Percentiles rank a stretch among this genome's conserved stretches.
These are phyloP conservation scores for Podila minutissima DNA, from an alignment of 192 early-diverging fungal genomes.

Conservation along the genomic window DNA sequence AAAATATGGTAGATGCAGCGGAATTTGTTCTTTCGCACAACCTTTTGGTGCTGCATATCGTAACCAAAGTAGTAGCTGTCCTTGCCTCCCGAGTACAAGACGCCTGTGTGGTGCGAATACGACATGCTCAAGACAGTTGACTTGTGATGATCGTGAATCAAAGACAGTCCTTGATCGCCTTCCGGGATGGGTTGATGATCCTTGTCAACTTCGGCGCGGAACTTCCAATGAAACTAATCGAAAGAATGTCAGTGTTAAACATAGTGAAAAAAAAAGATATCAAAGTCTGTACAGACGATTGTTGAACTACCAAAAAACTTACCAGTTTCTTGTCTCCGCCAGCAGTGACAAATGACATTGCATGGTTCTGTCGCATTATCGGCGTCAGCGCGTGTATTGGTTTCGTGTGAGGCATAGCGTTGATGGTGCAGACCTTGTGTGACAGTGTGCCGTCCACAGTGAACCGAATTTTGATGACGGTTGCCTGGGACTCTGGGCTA, in stretches of 20 bases:
- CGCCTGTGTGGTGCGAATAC: constrained; percentile 21
- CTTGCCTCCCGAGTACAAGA: constrained; percentile 15
- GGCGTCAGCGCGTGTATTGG: constrained; percentile 14
- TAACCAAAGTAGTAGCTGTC: constrained; percentile 18
- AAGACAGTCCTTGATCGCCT: background rate
- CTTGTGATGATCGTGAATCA: constrained; percentile 10
- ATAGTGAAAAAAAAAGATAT: background rate
- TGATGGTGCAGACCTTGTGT: constrained; percentile 8
- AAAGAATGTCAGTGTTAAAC: background rate
- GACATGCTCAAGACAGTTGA: background rate
- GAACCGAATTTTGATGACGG: constrained; percentile 21
- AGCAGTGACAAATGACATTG: constrained; percentile 27
- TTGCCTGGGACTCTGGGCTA: constrained; percentile 30
- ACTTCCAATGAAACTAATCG: constrained; percentile 29
- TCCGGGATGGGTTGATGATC: background rate
- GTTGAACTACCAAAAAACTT: background rate
- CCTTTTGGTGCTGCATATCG: constrained; percentile 3
- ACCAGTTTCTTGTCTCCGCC: constrained; percentile 24
- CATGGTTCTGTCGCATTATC: constrained; percentile 10
- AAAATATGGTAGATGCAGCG: constrained; percentile 9
- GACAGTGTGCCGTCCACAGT: background rate
- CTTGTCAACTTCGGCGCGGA: background rate
- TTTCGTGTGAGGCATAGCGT: constrained; percentile 8
- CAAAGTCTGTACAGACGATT: background rate
- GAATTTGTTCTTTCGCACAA: background rate